Evolutionary conservation across 495 filamentous ascomycete species (phyloP).

Genomic region (Penicillium coprophilum): DNA sequence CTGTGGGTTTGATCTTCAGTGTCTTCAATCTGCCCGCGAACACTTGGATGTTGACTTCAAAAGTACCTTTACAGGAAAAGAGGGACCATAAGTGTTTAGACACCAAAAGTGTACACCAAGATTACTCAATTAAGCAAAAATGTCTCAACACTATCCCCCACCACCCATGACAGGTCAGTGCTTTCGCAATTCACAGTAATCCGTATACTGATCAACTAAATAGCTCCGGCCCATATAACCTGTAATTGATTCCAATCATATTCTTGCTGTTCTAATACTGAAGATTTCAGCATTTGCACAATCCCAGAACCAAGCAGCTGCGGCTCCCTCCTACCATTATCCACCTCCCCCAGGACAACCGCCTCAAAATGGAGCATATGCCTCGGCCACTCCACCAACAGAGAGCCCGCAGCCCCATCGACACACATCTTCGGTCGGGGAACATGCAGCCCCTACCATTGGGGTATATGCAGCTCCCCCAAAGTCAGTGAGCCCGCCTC

Average conservation of each 20-base stretch:
- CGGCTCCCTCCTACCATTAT: slow-evolving; percentile 39
- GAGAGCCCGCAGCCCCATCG: not conserved
- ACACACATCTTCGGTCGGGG: slow-evolving; percentile 3
- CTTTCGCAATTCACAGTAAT: not conserved
- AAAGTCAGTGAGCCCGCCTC: slow-evolving; percentile 16
- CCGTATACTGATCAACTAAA: not conserved
- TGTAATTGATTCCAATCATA: slow-evolving; percentile 7
- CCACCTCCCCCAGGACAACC: slow-evolving; percentile 39
- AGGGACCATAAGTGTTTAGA: not conserved
- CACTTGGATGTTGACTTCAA: not conserved
- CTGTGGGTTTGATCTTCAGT: no score
- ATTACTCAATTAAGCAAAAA: not conserved
- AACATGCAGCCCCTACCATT: slow-evolving; percentile 17
- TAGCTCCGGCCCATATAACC: slow-evolving; percentile 28
- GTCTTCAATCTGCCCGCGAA: no score
- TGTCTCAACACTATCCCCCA: slow-evolving; percentile 18
- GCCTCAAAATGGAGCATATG: slow-evolving; percentile 11
- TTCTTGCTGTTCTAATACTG: not conserved
- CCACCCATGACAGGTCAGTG: slow-evolving; percentile 27
- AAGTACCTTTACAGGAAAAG: not conserved
- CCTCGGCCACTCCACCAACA: not conserved
- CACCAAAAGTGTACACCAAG: not conserved
- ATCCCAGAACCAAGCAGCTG: slow-evolving; percentile 24
- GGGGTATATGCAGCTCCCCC: slow-evolving; percentile 24
- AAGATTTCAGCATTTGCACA: slow-evolving; percentile 18